phyloP scores from a whole-genome alignment of 1,139 yeast species.

The Yamadazyma blattariae region DNA sequence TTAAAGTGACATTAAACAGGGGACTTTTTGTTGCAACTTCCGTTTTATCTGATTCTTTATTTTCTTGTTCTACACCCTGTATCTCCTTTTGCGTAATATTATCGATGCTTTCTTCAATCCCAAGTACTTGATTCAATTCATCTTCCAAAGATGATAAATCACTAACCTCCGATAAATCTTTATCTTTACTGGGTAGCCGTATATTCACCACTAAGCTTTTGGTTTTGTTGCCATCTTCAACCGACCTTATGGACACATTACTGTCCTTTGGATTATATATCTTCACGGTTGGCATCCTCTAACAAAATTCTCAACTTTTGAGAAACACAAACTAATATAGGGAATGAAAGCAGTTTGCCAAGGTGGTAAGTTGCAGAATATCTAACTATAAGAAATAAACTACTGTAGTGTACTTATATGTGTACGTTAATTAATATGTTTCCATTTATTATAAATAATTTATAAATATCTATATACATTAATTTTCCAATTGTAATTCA shows the following conservation, averaged over 20 bases:
- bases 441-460: too few species aligned
- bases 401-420: neutral
- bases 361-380: too few species aligned
- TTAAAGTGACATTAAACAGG: slow-evolving; percentile 4
- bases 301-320: neutral
- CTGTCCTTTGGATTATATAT: slow-evolving; percentile 6
- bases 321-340: too few species aligned
- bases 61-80: too few species aligned
- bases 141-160: slow-evolving; percentile 16
- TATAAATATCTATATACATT: slow-evolving; percentile 2
- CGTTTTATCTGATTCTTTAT: too few species aligned
- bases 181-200: slow-evolving; percentile 17
- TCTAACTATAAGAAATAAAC: neutral
- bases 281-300: slow-evolving; percentile 6
- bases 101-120: too few species aligned
- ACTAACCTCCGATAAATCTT: too few species aligned
- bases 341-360: neutral
- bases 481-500: slow-evolving; percentile 17
- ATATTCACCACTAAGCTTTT: slow-evolving; percentile 13
- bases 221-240: neutral
- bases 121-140: slow-evolving; percentile 15
- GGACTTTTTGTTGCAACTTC: neutral
- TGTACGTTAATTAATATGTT: too few species aligned
- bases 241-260: slow-evolving; percentile 5
- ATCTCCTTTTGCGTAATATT: too few species aligned